These are phyloP conservation scores for Phascolomyces articulosus DNA, from an alignment of 371 early-diverging fungal genomes.

Conservation along the genomic window DNA sequence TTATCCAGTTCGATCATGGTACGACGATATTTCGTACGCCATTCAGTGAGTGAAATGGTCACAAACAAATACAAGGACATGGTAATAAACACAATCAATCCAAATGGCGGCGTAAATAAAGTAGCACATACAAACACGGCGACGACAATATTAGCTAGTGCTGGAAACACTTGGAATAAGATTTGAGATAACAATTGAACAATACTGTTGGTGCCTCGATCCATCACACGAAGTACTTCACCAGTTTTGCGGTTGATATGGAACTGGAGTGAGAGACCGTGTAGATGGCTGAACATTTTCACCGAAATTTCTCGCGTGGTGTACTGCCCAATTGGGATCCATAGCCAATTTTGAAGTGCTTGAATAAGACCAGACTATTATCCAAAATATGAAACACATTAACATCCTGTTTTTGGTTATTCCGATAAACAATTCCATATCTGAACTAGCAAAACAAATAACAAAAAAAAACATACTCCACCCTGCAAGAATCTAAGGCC, in stretches of 20 bases:
- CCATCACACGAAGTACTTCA: conserved; percentile 86
- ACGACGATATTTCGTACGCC: conserved; percentile 88
- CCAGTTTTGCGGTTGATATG: conserved; percentile 95
- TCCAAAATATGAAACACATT: neutral
- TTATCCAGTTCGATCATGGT: conserved; percentile 78
- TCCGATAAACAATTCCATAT: too few relatives aligned
- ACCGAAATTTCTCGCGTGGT: conserved; percentile 89
- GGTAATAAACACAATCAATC: conserved; percentile 82
- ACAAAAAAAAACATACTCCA: conserved; percentile 35
- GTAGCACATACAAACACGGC: conserved; percentile 75
- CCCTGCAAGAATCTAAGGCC: conserved; percentile 78
- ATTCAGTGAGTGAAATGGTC: conserved; percentile 89
- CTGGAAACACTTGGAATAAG: conserved; percentile 89
- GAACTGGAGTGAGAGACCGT: conserved; percentile 82
- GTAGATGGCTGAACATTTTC: conserved; percentile 86
- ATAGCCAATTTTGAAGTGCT: conserved; percentile 78
- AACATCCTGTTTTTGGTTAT: neutral
- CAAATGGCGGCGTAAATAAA: conserved; percentile 78
- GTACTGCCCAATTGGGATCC: conserved; percentile 92
- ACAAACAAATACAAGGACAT: conserved; percentile 84
- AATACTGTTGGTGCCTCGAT: conserved; percentile 85
- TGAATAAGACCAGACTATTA: conserved; percentile 75
- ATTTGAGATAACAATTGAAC: conserved; percentile 81
- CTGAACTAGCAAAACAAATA: neutral
- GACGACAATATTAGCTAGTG: conserved; percentile 84